phyloP scores from a whole-genome alignment of 2,329 filamentous ascomycete species.

The Fusarium sp. region DNA sequence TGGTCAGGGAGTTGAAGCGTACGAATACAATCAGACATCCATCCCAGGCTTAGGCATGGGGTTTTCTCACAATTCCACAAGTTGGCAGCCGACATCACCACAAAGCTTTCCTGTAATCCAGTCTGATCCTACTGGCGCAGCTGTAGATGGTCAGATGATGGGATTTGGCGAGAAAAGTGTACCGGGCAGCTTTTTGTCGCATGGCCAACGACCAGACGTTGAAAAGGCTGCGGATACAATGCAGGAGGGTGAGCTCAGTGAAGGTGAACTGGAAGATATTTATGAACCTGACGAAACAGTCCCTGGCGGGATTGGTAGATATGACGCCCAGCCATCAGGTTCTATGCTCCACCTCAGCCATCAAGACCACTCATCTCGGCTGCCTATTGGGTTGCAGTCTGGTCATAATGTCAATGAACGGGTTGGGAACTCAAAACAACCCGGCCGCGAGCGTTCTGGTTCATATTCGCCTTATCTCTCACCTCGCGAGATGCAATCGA shows the following conservation, averaged over 20 bases:
- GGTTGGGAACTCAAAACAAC: conserved; percentile 11
- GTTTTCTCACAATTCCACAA: conserved; percentile 35
- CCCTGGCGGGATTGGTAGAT: conserved; percentile 1
- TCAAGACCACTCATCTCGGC: background rate
- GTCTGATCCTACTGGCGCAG: background rate
- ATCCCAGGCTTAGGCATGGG: conserved; percentile 55
- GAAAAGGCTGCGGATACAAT: conserved; percentile 39
- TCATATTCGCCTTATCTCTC: conserved; percentile 68
- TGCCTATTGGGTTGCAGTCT: background rate
- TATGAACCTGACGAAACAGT: conserved; percentile 60
- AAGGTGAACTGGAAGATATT: conserved; percentile 72
- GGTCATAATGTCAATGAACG: conserved; percentile 4
- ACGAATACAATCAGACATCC: conserved; percentile 47
- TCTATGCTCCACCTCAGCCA: background rate
- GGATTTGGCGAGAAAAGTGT: background rate
- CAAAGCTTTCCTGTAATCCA: conserved; percentile 20
- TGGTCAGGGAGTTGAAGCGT: conserved; percentile 36
- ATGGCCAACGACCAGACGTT: conserved; percentile 12
- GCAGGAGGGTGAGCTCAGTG: conserved; percentile 84
- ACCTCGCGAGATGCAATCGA: conserved; percentile 59
- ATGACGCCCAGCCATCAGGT: background rate
- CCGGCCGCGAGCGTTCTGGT: conserved; percentile 61
- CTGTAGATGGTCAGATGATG: background rate
- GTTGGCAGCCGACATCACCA: conserved; percentile 36
- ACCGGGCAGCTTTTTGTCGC: background rate